Evolutionary conservation across 495 filamentous ascomycete genomes (phyloP).

Genomic region (Entonaema liquescens): DNA sequence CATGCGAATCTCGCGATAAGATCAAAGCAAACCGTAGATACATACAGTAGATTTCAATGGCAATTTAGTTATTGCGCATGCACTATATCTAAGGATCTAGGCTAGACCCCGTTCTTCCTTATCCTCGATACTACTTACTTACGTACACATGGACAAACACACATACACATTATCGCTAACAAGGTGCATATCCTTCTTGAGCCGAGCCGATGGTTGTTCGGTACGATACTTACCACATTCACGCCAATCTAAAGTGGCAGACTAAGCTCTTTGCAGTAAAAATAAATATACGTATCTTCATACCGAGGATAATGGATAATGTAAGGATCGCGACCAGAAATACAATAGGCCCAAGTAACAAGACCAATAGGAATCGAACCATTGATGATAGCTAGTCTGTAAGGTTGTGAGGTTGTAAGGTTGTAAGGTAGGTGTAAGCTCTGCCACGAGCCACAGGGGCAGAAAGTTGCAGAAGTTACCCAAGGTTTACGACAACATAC

Average conservation of each 20-base stretch:
- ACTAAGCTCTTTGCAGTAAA: background rate
- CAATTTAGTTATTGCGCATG: background rate
- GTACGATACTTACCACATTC: background rate
- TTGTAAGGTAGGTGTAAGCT: background rate
- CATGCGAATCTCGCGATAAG: constrained; percentile 24
- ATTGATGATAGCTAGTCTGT: constrained; percentile 17
- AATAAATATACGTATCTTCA: background rate
- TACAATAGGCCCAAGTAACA: background rate
- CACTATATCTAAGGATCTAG: constrained; percentile 6
- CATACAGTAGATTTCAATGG: background rate
- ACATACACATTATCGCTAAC: background rate
- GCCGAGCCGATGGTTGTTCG: background rate
- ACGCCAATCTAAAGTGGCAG: background rate
- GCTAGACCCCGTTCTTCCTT: constrained; percentile 13
- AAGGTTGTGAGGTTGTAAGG: too few species aligned
- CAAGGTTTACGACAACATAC: background rate
- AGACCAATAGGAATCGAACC: constrained; percentile 36
- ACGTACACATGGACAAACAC: background rate
- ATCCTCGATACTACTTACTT: constrained; percentile 9
- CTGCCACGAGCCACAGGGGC: constrained; percentile 18
- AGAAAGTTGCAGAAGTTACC: background rate
- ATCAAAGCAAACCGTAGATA: constrained; percentile 16
- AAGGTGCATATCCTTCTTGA: constrained; percentile 10
- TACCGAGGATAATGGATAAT: background rate
- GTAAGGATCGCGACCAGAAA: constrained; percentile 17